Base-by-base conservation (phyloP, 1,284 basidiomycete genomes). In the Moesziomyces sp. region DNA sequence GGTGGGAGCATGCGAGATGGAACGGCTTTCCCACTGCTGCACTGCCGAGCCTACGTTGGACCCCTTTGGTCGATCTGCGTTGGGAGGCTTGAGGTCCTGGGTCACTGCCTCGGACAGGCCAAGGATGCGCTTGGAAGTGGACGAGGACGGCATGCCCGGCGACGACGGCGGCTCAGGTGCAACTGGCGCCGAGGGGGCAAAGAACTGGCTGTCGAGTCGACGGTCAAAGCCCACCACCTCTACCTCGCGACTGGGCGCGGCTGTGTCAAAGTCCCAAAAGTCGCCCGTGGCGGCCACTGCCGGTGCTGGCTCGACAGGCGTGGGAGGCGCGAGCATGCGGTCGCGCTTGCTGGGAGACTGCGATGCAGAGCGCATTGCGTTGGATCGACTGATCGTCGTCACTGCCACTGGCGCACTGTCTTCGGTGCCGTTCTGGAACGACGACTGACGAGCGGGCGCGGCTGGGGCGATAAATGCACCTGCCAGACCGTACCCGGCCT, bases 21-120 rank as follows among this genome's bases (percentile, higher is more conserved):
- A 56, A 52, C 52, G 56, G 54, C 57, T 73, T 28, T 76, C 74
- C 74, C 74, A 76, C 16, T 59, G 66, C 19, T 67, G 53, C 9
- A 76, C 72, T 0, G 70, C 70, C 9, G 65, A 66, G 18, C 65
- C 70, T 9, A 76, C 70, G 23, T 70, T 47, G 1, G 70, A 69
- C 16, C 35, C 60, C 24, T 14, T 11, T 33, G 55, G 35, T 11
- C 18, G 8, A 33, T 40, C 26, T 28, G 10, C 35, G 18, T 11
- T 16, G 30, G 24, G 40, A 43, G 45, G 43, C 9, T 45, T 47
- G 19, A 71, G 61, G n/a, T 60, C 35, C 21, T 59, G 54, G 8
- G 42, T 23, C 13, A 62, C 52, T 26, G 54, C 61, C 4, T 64
- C 53, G 46, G 46, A 46, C 19, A 63, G 46, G 11, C 54, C 49